Evolutionary conservation across 1,139 yeast genomes (phyloP), one percentile per base, ranked within the genome.

Genomic region (Taiozyma onychis): DNA sequence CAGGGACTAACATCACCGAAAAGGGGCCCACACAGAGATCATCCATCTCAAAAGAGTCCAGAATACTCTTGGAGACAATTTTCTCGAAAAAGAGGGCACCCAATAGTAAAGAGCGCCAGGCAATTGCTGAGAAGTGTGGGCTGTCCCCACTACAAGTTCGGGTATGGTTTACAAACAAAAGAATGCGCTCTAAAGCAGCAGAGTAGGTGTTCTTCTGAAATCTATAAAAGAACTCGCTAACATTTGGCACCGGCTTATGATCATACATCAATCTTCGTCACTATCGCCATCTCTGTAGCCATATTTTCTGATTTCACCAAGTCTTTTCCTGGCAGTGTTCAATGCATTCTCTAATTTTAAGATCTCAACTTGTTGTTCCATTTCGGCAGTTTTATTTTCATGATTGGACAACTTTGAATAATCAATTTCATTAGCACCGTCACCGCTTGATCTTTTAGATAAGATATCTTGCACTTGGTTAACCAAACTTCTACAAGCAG

Each of bases 351-450:
- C 97, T 54, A 89, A 72, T 67, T 88, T 87, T 67, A 89, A 75
- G 45, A 89, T 90, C 66, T 88, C 91, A 14, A 90, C 96, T 66
- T 89, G 97, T 67, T 89, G 97, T 63, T 89, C 96, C 96, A 89
- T 88, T 64, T 91, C 95, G 30, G 82, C 77, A 0, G 95, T 87
- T 68, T 87, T 87, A 60, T 89, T 89, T 66, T 88, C 96, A 64
- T 88, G 89, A 22, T 88, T 80, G 16, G 90, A 77, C 53, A 88
- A 70, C 60, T 77, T 79, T 35, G 86, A 76, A 64, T 84, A 86
- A 64, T 89, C 96, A 49, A 84, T 66, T 37, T 77, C 80, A 49
- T 75, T 70, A 16, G 63, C 66, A 30, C 63, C 56, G 34, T 62
- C 56, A 32, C 61, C 62, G 47, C 66, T 65, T 2, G 63, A 49